A percentile compares a stretch with the other conserved stretches of the same genome.
Conservation (phyloP, 331 rosid species). For the Pyracantha coccinea region DNA sequence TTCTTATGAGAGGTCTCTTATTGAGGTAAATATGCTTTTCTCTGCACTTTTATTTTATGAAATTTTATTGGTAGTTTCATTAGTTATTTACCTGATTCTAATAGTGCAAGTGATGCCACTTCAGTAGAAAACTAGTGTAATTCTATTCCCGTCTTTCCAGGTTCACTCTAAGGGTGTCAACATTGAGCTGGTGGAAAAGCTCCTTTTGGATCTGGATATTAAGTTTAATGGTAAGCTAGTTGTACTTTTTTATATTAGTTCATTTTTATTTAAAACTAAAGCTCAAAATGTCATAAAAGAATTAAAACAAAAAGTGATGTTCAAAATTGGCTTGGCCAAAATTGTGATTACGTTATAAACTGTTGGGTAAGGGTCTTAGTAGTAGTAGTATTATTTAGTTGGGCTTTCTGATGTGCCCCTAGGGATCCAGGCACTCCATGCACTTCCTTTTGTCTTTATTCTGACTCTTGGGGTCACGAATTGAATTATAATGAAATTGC, state of each 20-base stretch:
- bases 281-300: too few relatives aligned
- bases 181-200: constrained; percentile 55
- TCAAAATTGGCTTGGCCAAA: background rate
- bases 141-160: constrained; percentile 20
- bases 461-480: too few relatives aligned
- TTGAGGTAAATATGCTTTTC: constrained; percentile 46
- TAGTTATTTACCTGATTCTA: background rate
- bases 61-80: background rate
- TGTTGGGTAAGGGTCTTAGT: background rate
- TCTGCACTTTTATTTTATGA: background rate
- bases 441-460: background rate
- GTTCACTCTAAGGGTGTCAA: constrained; percentile 85
- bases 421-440: background rate
- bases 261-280: background rate
- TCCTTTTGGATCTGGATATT: constrained; percentile 51
- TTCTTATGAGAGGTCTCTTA: constrained; percentile 63
- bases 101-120: background rate
- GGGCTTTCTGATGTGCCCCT: background rate
- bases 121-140: background rate
- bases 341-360: background rate
- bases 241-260: background rate
- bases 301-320: background rate
- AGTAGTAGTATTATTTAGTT: background rate
- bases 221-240: constrained; percentile 50
- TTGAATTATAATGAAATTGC: background rate